Evolutionary conservation across 1,139 yeast genomes (phyloP), one percentile per base, ranked within the genome.

Genomic region (Dujonia santamariae): DNA sequence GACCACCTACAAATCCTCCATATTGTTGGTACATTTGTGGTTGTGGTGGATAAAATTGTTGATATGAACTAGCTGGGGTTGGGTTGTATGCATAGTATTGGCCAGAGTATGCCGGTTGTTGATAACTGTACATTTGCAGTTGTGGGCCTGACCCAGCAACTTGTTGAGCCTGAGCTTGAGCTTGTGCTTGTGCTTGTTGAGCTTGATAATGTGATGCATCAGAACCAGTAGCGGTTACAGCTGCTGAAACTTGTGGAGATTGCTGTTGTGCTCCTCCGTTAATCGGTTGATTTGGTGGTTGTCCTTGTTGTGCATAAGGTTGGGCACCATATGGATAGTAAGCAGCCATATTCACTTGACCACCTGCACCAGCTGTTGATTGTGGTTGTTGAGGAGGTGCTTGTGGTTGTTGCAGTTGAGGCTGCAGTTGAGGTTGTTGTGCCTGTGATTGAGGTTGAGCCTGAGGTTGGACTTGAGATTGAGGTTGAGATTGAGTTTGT

Each of bases 301-400:
- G 43, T 38, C 19, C 26, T 12, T 16, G 26, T n/a, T 28, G 15
- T 7, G 41, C 42, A 30, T 47, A 46, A 17, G 45, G 54, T 28
- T 52, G 48, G 21, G 48, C 40, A 40, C 51, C 51, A 30, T 49
- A 54, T 33, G 48, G 56, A 40, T 53, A 56, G 42, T 51, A 62
- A 41, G 46, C 47, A 18, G 37, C 42, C 36, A 44, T 42, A 28
- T 41, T 42, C 33, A 39, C 25, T 13, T 19, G 16, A 19, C 40
- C 13, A 14, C 34, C 23, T 13, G 38, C 22, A 24, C 37, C 23
- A 21, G 40, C 20, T 20, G 43, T 18, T n/a, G 36, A 27, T 12
- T 12, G 30, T n/a, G 16, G 21, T 15, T 13, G 19, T n/a, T n/a
- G 16, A 7, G 26, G 11, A 9, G 27, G 25, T 6, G 21, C 30